Base-by-base conservation (phyloP, 1,284 basidiomycete species). In the Omphalotus olearius region DNA sequence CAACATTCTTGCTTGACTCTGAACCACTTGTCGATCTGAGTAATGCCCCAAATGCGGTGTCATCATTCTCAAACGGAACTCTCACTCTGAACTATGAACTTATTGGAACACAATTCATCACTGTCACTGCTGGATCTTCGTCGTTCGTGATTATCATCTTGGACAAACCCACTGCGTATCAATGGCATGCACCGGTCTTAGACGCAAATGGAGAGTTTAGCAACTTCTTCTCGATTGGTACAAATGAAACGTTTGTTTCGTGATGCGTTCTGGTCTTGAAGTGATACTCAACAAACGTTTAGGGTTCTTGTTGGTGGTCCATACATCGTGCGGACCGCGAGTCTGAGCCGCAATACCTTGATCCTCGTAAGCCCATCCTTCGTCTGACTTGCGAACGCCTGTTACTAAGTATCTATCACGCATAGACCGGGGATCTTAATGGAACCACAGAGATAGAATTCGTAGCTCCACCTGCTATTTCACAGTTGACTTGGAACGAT, bases 251-350 rank as follows among this genome's bases (percentile, higher is more conserved):
- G 67, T 72, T 49, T 39, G 59, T 52, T 7, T 10, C 14, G 10
- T 51, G n/a, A 39, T 48, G 14, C 9, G 30, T 16, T 13, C 25
- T 13, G 10, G 33, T 14, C n/a, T 30, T 26, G 17, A 5, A 25
- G 16, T 20, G 14, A 11, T 20, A 38, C 14, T 17, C 6, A 25
- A 6, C 18, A 20, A 26, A 37, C 13, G 4, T 36, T 18, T 25
- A 76, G 74, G n/a, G 68, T 78, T 20, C 66, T 80, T 28, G 73
- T 80, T 39, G 67, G 71, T 33, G 78, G 78, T 1, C 78, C 78
- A 1, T 78, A 79, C 52, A 60, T 81, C 17, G 65, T 80, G 4
- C 71, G 78, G 5, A 70, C 64, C 17, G 78, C 78, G 7, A 52
- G 57, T 2, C 70, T 78, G 23, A 44, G 51, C 7, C 65, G 64